Base-by-base conservation (phyloP, 2,329 filamentous ascomycete species). In the Microsporum canis region DNA sequence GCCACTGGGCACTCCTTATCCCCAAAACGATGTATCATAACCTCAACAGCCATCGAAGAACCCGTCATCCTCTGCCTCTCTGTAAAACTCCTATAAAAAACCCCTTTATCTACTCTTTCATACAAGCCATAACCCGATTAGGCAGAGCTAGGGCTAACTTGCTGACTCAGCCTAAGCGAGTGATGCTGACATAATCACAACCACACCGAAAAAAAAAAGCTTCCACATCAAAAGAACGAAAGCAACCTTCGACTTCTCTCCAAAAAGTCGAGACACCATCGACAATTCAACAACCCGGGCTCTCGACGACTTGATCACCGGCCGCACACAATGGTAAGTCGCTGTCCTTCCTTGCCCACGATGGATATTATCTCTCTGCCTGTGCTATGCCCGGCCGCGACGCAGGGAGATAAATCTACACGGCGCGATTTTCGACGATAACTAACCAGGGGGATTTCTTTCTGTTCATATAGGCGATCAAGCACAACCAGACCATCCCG, bases 401-500 rank as follows among this genome's bases (percentile, higher is more conserved):
- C 49, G 12, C 14, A 23, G 49, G 49, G 27, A 33, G 2, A 33
- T 7, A 12, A 47, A 29, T 10, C 39, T 12, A 12, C 39, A 14
- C 39, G 27, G 33, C 49, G 49, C 49, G 33, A 53, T 8, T 6
- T 33, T 27, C 33, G 47, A 29, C 3, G n/a, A 31, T 34, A n/a
- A 38, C 55, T 57, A n/a, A 57, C 55, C 33, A 43, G 14, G 39
- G 3, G 34, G 34, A n/a, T 27, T 39, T 38, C 29, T 33, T 31
- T 53, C 61, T 62, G 60, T 43, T 31, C 10, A 51, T 61, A 70
- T 75, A 87, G 91, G 89, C 92, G 85, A 96, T 97, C 90, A 95
- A 95, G 87, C 91, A 96, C 88, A 97, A 97, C 84, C 91, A 96
- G 84, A 88, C 92, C 84, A 88, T 96, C 80, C 88, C 88, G 78